Evolutionary conservation across 2,329 filamentous ascomycete genomes (phyloP), one percentile per base, ranked within the genome.

Genomic region (Diatrype stigma): DNA sequence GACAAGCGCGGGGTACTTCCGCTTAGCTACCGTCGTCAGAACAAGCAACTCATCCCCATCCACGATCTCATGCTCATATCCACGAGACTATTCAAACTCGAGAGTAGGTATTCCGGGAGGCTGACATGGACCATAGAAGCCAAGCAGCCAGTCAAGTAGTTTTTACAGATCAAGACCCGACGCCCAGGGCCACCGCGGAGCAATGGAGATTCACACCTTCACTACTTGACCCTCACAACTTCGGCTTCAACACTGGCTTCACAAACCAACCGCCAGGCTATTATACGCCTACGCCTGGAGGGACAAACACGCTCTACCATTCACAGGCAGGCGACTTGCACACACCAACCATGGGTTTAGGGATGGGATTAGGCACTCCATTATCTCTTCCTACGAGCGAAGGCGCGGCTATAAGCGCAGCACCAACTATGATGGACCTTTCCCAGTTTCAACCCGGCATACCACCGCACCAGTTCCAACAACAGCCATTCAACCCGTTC

Each of bases 151-250:
- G 57, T 53, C 73, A 73, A 60, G 72, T 74, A 51, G 70, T 67
- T 35, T 83, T 81, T 61, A 71, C 74, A 67, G 88, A 94, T 70
- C 82, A 88, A 63, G 90, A 96, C 64, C 87, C 89, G 19, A 96
- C 90, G 3, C 90, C 90, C 5, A 83, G 88, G 66, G 87, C 85
- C 17, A 81, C 87, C 40, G 85, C 87, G 63, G 91, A 96, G 60
- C 84, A 81, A 60, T 94, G 92, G 85, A 82, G 88, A 58, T 91
- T 96, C 64, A 96, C 92, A 2, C 90, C 92, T 3, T 94, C 91
- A 21, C 76, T 96, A 51, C 80, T 97, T 65, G 93, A 97, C 65
- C 85, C 90, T 17, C 90, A 87, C 67, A 88, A 89, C 28, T 90
- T 90, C 67, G 82, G 84, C 22, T 96, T 96, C 70, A 79, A 84